Evolutionary conservation across 2,329 filamentous ascomycete genomes (phyloP), one percentile per base, ranked within the genome.

Genomic region (Hawksworthiomyces lignivorus): DNA sequence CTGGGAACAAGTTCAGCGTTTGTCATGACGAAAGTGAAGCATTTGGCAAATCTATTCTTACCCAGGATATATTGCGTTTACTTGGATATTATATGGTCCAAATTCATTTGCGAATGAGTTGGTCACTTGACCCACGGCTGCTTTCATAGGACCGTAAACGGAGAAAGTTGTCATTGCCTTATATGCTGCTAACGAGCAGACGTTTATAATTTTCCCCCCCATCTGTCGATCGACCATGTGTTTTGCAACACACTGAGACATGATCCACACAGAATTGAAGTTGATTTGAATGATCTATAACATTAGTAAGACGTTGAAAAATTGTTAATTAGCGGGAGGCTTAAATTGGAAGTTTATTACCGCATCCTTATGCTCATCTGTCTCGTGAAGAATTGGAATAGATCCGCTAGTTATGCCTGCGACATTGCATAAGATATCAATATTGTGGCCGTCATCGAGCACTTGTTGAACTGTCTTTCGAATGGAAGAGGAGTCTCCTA

Each of bases 121-220:
- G 4, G 49, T 51, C 28, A 48, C 11, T 19, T 51, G 49, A 10
- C 40, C 45, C 9, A 51, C 47, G 7, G 49, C 49, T 4, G 47
- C 49, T 24, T 49, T 51, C 18, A 48, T 43, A 7, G 49, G 47
- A 1, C 47, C 47, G 39, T 51, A 51, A 12, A 48, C 47, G 14
- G 49, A 49, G 29, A 51, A 49, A 8, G 19, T 44, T 14, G 44
- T 46, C 44, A 43, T 41, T 12, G 47, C 49, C 24, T 43, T 37
- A 30, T 49, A 33, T 3, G 49, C 47, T 1, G 47, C 36, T 7
- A 51, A 33, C 10, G 49, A 51, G 29, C 36, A 45, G n/a, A 51
- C 40, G 40, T 49, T 51, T 39, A 51, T 51, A 29, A 49, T 49
- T 32, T 49, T 51, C 26, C 49, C 49, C 15, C 47, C 47, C 7